Evolutionary conservation across 164 flowering plant species (phyloP), one percentile per base, ranked within the genome.

Genomic region (Santalum album): DNA sequence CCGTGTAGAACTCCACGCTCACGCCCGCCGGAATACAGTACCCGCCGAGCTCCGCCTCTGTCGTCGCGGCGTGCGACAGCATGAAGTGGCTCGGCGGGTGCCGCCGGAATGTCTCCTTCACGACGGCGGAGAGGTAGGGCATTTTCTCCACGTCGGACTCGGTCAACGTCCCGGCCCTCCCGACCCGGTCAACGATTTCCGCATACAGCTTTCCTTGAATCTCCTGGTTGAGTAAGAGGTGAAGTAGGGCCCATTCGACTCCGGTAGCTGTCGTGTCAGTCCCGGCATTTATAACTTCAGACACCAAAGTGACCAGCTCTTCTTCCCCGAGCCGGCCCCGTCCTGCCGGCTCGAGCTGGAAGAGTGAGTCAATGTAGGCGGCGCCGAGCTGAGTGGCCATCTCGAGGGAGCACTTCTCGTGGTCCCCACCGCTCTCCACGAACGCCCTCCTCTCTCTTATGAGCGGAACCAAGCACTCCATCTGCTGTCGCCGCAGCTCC

Each of bases 21-120:
- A 70, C 84, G 12, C 72, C 81, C 2, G 71, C 67, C 1, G 98
- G 98, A 6, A 90, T 58, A 0, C 66, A 62, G 74, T 83, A 87
- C 20, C 97, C 95, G 0, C 82, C 95, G 0, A 90, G 73, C 70
- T 76, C 74, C 9, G 90, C 76, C 38, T 78, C 87, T 54, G 61
- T 39, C 1, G 68, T 69, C 0, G 80, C 86, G 2, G 95, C 84
- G 46, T 88, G 96, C 0, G 95, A 82, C 14, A 91, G 55, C 52
- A 81, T 62, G 50, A 88, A 88, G 58, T 87, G 96, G 46, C 88
- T 78, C 6, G 98, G 98, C 11, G 96, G 98, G 71, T 91, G 96
- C 11, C 89, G 64, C 62, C 98, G 65, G 63, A 91, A 69, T 1
- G 90, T 82, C 60, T 91, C 98, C 53, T 84, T 84, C 6, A 91